Evolutionary conservation across 2,329 filamentous ascomycete genomes (phyloP), one percentile per base, ranked within the genome.

Genomic region (Ilyonectria robusta): DNA sequence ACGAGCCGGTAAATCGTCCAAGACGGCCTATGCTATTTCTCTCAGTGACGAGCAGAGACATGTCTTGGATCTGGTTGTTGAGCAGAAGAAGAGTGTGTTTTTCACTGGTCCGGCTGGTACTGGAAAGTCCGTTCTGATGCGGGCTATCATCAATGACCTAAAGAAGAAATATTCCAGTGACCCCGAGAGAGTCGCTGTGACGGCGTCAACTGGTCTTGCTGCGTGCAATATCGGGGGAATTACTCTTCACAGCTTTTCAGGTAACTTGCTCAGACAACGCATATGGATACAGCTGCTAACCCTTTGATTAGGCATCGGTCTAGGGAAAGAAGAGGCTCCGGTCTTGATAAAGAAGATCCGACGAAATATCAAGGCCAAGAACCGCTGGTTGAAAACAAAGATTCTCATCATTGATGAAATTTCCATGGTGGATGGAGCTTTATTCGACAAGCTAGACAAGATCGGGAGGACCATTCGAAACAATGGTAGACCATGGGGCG

Each of bases 91-190:
- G 79, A 98, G 95, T 74, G 95, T 98, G 2, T 99, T 99, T 84
- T 99, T 99, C 80, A 99, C 96, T 1, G 96, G 96, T 74, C 97
- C 96, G 66, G 96, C 96, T 65, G 94, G 92, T 85, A 98, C 96
- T 5, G 96, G 96, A 80, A 99, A 99, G 84, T 99, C 96, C 1
- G 95, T 99, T 4, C 83, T 99, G 64, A 94, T 99, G 87, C 89
- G 95, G 70, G 91, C 97, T 71, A 97, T 98, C 67, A 98, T 99
- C 73, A 84, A 88, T 6, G 90, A 93, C 4, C 79, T 99, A 57
- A 93, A 92, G 67, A 89, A 89, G 69, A 98, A 97, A 77, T 92
- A 92, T 79, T 84, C 82, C 3, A 87, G 88, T 56, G 94, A 97
- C 71, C 90, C 92, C 0, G 96, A 98, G 78, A 88, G 93, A 63